Percentiles rank a stretch among this genome's conserved stretches.
These are phyloP conservation scores for Dichotomocladium elegans DNA, from an alignment of 371 early-diverging fungal species.

Conservation along the genomic window DNA sequence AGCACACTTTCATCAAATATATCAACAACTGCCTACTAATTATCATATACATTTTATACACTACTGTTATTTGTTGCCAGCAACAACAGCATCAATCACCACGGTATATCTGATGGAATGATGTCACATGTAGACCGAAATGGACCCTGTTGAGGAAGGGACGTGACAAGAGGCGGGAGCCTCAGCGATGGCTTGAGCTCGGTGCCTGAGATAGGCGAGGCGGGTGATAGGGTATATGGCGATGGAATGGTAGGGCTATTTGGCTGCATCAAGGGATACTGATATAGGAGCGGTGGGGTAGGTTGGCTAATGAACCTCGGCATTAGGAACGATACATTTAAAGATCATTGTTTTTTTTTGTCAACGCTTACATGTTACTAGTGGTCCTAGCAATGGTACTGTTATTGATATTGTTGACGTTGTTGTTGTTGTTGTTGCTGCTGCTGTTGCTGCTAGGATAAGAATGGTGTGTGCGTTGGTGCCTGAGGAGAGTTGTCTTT, in stretches of 20 bases:
- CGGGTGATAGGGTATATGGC: background rate
- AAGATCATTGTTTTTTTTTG: background rate
- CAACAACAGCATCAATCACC: constrained; percentile 1
- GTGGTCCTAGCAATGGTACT: too few species aligned
- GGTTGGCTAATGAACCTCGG: background rate
- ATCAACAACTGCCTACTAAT: too few species aligned
- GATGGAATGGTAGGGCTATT: background rate
- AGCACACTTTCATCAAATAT: too few species aligned
- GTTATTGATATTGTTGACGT: background rate
- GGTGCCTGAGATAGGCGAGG: background rate
- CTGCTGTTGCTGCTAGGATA: background rate
- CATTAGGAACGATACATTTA: background rate
- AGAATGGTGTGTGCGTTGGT: constrained; percentile 8
- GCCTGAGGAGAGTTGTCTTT: constrained; percentile 9
- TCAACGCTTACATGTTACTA: too few species aligned
- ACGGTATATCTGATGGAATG: constrained; percentile 5
- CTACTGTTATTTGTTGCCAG: too few species aligned
- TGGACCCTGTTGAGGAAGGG: background rate
- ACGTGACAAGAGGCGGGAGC: background rate
- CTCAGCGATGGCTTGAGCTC: background rate
- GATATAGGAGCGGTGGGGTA: background rate
- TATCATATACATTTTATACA: too few species aligned
- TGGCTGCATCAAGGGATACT: too few species aligned
- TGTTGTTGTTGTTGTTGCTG: background rate
- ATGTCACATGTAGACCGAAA: constrained; percentile 8